Evolutionary conservation across 2,329 filamentous ascomycete species (phyloP), one percentile per base, ranked within the genome.

Genomic region (Fusarium secorum): DNA sequence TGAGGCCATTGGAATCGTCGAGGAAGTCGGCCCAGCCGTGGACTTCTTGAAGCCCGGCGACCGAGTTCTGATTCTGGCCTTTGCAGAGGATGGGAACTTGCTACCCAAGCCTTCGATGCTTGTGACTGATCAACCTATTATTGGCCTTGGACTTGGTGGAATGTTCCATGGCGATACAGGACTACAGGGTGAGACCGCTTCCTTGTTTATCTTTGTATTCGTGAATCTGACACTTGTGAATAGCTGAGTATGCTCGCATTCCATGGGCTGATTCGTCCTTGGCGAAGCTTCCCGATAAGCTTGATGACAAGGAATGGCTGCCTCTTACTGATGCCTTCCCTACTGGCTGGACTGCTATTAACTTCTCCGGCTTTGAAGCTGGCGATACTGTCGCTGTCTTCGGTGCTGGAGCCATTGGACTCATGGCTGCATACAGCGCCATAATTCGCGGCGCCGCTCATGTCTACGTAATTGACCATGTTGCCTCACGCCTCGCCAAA

Each of bases 351-450:
- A 42, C 57, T 0, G 60, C 53, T 11, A 38, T 71, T 3, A 28
- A 24, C 4, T 54, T 38, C 4, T 72, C 68, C 8, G 60, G 69
- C 0, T 69, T 71, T 5, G 28, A 72, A 18, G 26, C 68, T 4
- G 64, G 57, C 0, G 68, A 71, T 11, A 68, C 56, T 11, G 68
- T 72, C 1, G 68, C 69, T 3, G 60, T 72, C 1, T 69, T 72
- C 7, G 68, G 69, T 1, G 68, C 60, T 3, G 68, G 69, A 1
- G 60, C 26, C 1, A 33, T 72, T 17, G 68, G 68, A 0, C 51
- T 72, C 3, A 68, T 69, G 64, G 46, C 49, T 13, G 60, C 60
- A 4, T 72, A 72, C 15, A 66, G 64, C 30, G 64, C 69, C 14
- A 69, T 72, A 3, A 57, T 71, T 2, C 64, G 69, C 0, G 69